Conservation (phyloP, 2,329 filamentous ascomycete genomes). For the Phoma sp. region DNA sequence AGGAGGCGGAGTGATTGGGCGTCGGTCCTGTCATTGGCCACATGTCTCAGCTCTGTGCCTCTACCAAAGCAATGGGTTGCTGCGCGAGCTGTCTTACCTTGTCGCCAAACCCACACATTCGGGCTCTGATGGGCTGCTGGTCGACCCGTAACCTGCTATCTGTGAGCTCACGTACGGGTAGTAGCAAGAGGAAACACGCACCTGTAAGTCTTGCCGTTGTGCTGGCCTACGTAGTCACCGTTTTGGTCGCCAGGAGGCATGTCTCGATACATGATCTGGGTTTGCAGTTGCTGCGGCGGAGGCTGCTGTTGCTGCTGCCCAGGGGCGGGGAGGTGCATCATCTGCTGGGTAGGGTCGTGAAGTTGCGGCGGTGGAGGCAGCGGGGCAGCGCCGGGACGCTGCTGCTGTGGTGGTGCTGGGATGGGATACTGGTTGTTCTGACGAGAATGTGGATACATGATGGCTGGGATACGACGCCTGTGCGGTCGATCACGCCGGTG, state of each 20-base stretch:
- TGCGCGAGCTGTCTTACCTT: conserved; percentile 67
- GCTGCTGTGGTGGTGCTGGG: conserved; percentile 20
- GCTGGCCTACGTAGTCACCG: conserved; percentile 18
- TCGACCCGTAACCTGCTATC: conserved; percentile 70
- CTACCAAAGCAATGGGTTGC: conserved; percentile 23
- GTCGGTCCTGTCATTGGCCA: conserved; percentile 72
- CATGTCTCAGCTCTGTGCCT: conserved; percentile 33
- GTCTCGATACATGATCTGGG: conserved; percentile 6
- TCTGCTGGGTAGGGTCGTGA: conserved; percentile 21
- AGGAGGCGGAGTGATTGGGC: conserved; percentile 94
- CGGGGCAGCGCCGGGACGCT: conserved; percentile 22
- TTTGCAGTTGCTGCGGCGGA: conserved; percentile 14
- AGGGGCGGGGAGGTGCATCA: conserved; percentile 22
- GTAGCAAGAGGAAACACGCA: background rate
- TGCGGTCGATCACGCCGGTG: conserved; percentile 4
- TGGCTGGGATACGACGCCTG: conserved; percentile 12
- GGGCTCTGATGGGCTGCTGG: conserved; percentile 90
- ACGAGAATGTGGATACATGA: conserved; percentile 34
- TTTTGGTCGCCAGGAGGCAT: conserved; percentile 2
- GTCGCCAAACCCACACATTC: conserved; percentile 99
- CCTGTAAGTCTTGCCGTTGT: conserved; percentile 26
- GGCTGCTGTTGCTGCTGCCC: conserved; percentile 12
- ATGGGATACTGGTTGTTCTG: conserved; percentile 31
- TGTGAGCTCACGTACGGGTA: conserved; percentile 49
- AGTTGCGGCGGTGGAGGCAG: conserved; percentile 23